A percentile compares a stretch with the other conserved stretches of the same genome.
These are phyloP conservation scores for Pleurotus salmoneostramineus DNA, from an alignment of 768 basidiomycete species.

Conservation along the genomic window DNA sequence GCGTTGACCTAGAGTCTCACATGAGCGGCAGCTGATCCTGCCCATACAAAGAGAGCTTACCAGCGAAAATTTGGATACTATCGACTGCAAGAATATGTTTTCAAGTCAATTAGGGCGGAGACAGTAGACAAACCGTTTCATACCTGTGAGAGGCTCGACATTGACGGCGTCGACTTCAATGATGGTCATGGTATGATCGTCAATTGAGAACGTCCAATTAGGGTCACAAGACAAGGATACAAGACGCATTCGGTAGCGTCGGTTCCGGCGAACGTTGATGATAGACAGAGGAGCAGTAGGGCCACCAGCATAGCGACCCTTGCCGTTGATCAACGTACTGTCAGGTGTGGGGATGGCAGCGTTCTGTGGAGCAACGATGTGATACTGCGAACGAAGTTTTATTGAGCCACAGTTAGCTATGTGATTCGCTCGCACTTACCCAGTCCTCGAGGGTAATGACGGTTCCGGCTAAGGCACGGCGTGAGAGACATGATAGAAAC, in stretches of 20 bases:
- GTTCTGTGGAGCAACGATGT: neutral
- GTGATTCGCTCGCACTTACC: slow-evolving; percentile 10
- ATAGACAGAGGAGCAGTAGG: slow-evolving; percentile 30
- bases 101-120: neutral
- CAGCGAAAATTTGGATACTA: slow-evolving; percentile 33
- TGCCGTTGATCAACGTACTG: slow-evolving; percentile 42
- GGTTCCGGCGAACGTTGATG: slow-evolving; percentile 31
- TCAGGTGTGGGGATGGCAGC: slow-evolving; percentile 13
- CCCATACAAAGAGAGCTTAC: neutral
- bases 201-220: slow-evolving; percentile 25
- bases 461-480: slow-evolving; percentile 27
- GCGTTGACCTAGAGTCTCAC: slow-evolving; percentile 19
- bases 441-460: slow-evolving; percentile 38
- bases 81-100: slow-evolving; percentile 21
- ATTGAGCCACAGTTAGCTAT: neutral
- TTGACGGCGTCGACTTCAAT: slow-evolving; percentile 41
- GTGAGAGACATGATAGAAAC: neutral
- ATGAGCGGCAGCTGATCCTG: no score
- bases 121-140: no score
- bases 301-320: slow-evolving; percentile 32
- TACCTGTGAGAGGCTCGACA: slow-evolving; percentile 18
- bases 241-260: slow-evolving; percentile 34
- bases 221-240: slow-evolving; percentile 25
- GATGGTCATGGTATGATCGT: slow-evolving; percentile 26
- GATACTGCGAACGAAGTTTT: slow-evolving; percentile 4